phyloP scores from a whole-genome alignment of 345 rosid genomes.

The Salix exigua region DNA sequence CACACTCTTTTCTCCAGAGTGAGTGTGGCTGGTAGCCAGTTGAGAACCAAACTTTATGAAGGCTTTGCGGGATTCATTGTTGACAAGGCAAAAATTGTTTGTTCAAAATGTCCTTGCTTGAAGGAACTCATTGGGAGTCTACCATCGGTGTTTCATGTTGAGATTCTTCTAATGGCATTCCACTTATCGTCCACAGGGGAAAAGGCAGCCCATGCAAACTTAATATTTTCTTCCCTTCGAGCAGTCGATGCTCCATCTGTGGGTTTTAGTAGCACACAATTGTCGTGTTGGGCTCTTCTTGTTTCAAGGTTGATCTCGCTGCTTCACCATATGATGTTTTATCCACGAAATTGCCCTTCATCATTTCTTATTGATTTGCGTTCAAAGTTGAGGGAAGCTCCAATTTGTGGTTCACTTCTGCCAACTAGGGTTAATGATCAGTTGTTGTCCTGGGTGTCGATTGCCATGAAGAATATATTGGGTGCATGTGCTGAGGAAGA shows the following conservation, averaged over 20 bases:
- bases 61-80: constrained; percentile 55
- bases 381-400: constrained; percentile 74
- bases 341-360: constrained; percentile 66
- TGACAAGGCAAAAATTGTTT: constrained; percentile 48
- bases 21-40: constrained; percentile 56
- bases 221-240: constrained; percentile 47
- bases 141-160: constrained; percentile 82
- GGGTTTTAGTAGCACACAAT: constrained; percentile 36
- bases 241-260: constrained; percentile 42
- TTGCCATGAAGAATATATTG: constrained; percentile 47
- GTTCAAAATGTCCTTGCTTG: constrained; percentile 45
- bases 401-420: constrained; percentile 38
- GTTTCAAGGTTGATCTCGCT: constrained; percentile 80
- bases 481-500: constrained; percentile 60
- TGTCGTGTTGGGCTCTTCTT: constrained; percentile 83
- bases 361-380: constrained; percentile 61
- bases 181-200: constrained; percentile 77
- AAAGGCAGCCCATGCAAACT: constrained; percentile 54
- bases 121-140: constrained; percentile 65
- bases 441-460: constrained; percentile 64
- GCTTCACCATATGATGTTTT: constrained; percentile 76
- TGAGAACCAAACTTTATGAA: constrained; percentile 61
- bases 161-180: constrained; percentile 88
- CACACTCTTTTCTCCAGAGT: constrained; percentile 56
- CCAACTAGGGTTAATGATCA: constrained; percentile 42